Percentiles rank a stretch among this genome's conserved stretches.
These are phyloP conservation scores for Blastocystis sp. DNA, from an alignment of 352 stramenopile species.

Conservation along the genomic window DNA sequence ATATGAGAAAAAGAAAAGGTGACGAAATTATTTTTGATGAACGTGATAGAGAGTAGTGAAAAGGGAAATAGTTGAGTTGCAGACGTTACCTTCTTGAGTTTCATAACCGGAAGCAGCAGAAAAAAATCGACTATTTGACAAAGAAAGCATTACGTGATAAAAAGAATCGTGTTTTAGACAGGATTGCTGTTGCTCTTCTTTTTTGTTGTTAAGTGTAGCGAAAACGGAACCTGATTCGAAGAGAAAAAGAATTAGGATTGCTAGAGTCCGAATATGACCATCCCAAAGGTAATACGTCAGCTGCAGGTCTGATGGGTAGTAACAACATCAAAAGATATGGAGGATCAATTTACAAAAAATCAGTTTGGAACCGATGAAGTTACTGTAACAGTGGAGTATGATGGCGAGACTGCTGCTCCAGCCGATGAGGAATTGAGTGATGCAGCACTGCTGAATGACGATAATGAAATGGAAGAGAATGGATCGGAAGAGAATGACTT, in stretches of 20 bases:
- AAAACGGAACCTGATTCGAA: background rate
- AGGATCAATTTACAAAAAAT: conserved; percentile 35
- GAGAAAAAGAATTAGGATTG: conserved; percentile 49
- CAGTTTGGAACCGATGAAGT: conserved; percentile 40
- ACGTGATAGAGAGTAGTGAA: background rate
- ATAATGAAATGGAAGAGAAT: background rate
- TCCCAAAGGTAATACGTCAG: background rate
- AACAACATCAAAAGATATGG: background rate
- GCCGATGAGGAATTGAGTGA: background rate
- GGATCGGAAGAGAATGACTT: background rate
- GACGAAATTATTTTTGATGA: background rate
- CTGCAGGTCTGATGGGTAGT: background rate
- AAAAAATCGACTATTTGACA: conserved; percentile 38
- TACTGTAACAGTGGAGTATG: conserved; percentile 37
- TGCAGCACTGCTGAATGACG: background rate
- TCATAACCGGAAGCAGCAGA: conserved; percentile 40
- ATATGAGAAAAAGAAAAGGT: background rate
- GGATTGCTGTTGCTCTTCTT: background rate
- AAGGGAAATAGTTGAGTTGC: background rate
- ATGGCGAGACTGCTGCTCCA: background rate
- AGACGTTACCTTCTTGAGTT: conserved; percentile 39
- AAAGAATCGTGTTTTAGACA: background rate
- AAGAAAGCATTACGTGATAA: conserved; percentile 32
- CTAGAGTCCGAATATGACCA: background rate
- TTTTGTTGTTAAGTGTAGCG: background rate